Percentiles rank a stretch among this genome's conserved stretches.
Conservation (phyloP, 1,284 basidiomycete genomes). For the Rhodotorula sp. region DNA sequence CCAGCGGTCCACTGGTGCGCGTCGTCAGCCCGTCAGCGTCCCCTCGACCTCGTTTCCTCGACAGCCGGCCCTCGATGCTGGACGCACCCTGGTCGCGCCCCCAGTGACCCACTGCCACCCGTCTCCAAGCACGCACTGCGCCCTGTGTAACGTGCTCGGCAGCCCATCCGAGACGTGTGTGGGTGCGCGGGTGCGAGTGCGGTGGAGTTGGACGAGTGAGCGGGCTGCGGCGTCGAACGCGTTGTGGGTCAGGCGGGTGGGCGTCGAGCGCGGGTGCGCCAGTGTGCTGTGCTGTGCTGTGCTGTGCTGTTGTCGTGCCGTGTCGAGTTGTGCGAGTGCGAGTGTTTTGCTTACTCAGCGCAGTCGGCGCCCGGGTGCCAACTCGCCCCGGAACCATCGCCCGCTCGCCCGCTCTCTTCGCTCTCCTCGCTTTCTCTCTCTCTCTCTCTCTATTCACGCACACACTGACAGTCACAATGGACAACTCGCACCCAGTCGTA, state of each 20-base stretch:
- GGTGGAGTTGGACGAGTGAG: neutral
- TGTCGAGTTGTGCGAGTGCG: no score
- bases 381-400: no score
- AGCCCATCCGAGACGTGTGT: neutral
- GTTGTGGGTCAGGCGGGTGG: neutral
- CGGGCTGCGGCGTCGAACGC: neutral
- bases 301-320: no score
- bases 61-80: rapidly evolving
- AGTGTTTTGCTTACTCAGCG: no score
- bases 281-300: neutral
- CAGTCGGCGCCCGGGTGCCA: no score
- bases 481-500: conserved; percentile 32
- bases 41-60: neutral
- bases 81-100: neutral
- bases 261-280: neutral
- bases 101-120: neutral
- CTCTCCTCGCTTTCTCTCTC: neutral
- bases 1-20: conserved; percentile 8
- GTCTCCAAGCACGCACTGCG: neutral
- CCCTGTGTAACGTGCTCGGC: neutral
- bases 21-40: no score
- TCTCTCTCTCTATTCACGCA: neutral
- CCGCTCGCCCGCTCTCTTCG: no score
- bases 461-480: neutral
- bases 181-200: neutral